Conservation (phyloP, 768 basidiomycete species). For the Rubroboletus pulcherrimus region DNA sequence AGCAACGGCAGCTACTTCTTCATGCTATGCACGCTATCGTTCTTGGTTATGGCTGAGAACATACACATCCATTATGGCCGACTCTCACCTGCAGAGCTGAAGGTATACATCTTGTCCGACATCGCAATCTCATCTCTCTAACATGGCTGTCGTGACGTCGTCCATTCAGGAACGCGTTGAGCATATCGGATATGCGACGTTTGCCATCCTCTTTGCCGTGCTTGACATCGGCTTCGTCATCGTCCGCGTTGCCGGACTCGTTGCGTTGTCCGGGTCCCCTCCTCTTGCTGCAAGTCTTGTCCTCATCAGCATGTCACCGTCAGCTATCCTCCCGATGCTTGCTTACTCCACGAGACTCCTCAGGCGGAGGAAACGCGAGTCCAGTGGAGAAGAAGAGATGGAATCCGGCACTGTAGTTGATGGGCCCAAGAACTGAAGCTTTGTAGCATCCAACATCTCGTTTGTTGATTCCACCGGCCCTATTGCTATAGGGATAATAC, state of each 20-base stretch:
- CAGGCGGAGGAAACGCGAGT: background rate
- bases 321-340: conserved; percentile 1
- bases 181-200: conserved; percentile 11
- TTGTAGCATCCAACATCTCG: background rate
- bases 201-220: conserved; percentile 13
- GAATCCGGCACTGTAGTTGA: background rate
- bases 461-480: background rate
- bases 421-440: background rate
- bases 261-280: conserved; percentile 11
- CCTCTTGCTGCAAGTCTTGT: conserved; percentile 10
- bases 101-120: conserved; percentile 11
- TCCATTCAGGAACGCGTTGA: conserved; percentile 14
- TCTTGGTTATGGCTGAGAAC: conserved; percentile 19
- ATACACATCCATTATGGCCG: conserved; percentile 19
- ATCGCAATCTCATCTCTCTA: background rate
- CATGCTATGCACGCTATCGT: conserved; percentile 9
- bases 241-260: conserved; percentile 16
- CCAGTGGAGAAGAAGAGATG: background rate
- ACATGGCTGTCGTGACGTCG: background rate
- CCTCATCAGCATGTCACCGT: conserved; percentile 8
- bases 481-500: background rate
- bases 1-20: conserved; percentile 2
- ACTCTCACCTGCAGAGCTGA: conserved; percentile 21
- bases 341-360: background rate
- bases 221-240: conserved; percentile 22